Evolutionary conservation across 495 filamentous ascomycete genomes (phyloP).

Genomic region (Aspergillus sparsus): DNA sequence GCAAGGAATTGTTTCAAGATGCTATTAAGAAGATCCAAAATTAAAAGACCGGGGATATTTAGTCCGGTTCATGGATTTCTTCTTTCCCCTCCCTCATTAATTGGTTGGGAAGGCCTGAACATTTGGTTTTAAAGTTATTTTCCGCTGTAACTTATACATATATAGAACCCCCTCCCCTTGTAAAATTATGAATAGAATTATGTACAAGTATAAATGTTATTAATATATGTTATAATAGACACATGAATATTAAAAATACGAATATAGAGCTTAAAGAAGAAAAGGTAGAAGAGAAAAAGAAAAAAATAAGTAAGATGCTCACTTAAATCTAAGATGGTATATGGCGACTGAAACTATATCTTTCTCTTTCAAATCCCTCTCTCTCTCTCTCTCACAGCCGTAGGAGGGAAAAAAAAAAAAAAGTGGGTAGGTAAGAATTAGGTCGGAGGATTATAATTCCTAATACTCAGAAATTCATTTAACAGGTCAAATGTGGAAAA

Average conservation of each 20-base stretch:
- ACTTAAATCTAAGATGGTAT: not conserved
- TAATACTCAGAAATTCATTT: too few species aligned
- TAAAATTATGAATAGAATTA: not conserved
- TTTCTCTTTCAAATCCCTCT: too few species aligned
- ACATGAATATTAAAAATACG: not conserved
- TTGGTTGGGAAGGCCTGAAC: too few species aligned
- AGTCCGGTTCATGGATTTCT: too few species aligned
- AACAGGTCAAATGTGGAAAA: too few species aligned
- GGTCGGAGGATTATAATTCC: too few species aligned
- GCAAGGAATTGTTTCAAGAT: constrained; percentile 75
- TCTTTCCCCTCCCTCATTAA: too few species aligned
- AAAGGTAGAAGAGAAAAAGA: not conserved
- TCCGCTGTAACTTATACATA: constrained; percentile 8
- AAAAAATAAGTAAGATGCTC: not conserved
- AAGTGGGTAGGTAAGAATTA: too few species aligned
- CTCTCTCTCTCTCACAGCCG: too few species aligned
- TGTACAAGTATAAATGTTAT: constrained; percentile 1
- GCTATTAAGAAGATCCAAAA: constrained; percentile 55
- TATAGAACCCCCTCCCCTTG: too few species aligned
- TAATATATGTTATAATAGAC: constrained; percentile 10
- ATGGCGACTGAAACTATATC: not conserved
- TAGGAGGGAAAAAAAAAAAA: too few species aligned
- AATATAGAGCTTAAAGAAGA: too few species aligned
- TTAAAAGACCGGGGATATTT: constrained; percentile 11
- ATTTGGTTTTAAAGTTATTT: not conserved